These are phyloP conservation scores for Fusarium brachygibbosum DNA, from an alignment of 2,329 filamentous ascomycete species.

Conservation along the genomic window DNA sequence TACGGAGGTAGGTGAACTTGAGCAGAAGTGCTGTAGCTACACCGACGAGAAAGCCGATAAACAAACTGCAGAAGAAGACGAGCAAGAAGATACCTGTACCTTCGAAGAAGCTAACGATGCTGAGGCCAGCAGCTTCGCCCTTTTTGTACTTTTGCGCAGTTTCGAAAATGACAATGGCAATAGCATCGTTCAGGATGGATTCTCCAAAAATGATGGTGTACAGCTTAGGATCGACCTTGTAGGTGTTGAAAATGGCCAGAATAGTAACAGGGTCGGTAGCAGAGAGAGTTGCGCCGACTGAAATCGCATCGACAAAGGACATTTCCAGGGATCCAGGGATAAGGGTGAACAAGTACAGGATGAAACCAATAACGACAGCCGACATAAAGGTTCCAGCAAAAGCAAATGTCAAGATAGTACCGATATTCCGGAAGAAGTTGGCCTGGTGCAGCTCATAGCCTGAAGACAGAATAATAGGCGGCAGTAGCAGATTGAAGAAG, in stretches of 20 bases:
- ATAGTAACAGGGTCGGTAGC: constrained; percentile 98
- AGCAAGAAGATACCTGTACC: constrained; percentile 94
- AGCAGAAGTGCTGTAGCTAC: constrained; percentile 88
- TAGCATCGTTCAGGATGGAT: constrained; percentile 97
- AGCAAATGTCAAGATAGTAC: constrained; percentile 96
- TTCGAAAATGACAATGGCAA: constrained; percentile 98
- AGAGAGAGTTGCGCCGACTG: constrained; percentile 94
- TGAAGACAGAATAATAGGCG: constrained; percentile 96
- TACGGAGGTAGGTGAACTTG: constrained; percentile 93
- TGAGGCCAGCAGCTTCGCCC: constrained; percentile 77
- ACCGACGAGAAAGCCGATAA: constrained; percentile 90
- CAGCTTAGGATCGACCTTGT: constrained; percentile 98
- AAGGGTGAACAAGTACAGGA: constrained; percentile 89
- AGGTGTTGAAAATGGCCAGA: constrained; percentile 97
- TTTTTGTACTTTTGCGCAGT: constrained; percentile 93
- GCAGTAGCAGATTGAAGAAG: constrained; percentile 99
- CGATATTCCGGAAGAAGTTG: constrained; percentile 99
- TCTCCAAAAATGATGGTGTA: constrained; percentile 99
- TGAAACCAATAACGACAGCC: constrained; percentile 89
- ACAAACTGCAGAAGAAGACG: constrained; percentile 93
- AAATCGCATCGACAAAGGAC: constrained; percentile 94
- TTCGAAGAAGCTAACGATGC: constrained; percentile 86
- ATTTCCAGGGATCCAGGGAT: constrained; percentile 88
- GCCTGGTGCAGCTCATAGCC: constrained; percentile 98
- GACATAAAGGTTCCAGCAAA: constrained; percentile 98